Base-by-base conservation (phyloP, 2,329 filamentous ascomycete species). In the Sclerotinia borealis region DNA sequence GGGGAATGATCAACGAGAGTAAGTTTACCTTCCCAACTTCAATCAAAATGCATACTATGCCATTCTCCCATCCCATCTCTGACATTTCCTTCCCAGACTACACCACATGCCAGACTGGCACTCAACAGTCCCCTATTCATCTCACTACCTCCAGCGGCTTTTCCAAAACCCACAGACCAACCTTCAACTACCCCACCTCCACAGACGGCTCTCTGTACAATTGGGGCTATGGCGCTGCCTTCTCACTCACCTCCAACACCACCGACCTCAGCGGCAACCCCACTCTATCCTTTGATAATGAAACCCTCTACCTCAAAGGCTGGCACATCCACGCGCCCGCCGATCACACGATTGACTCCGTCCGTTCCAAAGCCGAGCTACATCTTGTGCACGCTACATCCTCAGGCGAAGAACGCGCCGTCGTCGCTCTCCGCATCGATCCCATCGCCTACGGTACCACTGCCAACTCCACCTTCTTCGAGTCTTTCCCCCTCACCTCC, bases 251-350 rank as follows among this genome's bases (percentile, higher is more conserved):
- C 22, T 73, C 67, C 29, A 68, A 75, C 36, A 77, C 13, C 19
- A 49, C 41, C 7, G 22, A 48, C 15, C 41, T 76, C 65, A 77
- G 75, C 6, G 68, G 66, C 1, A 73, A 77, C 34, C 79, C 80
- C 3, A 74, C 74, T 50, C 72, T 82, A 63, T 75, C 72, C 1
- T 81, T 77, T 69, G 78, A 81, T 59, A 77, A 80, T 69, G 72
- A 76, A 64, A 81, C 77, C 1, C 74, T 79, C 27, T 82, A 80
- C 68, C 73, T 83, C 10, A 75, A 73, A 47, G 79, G 79, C 52
- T 83, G 79, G 79, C 81, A 83, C 72, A 78, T 81, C 55, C 81
- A 83, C 68, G 69, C 79, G 0, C 80, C 81, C 0, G 79, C 79
- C 6, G 80, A 83, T 63, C 81, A 83, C 69, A 74, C 75, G 3